Evolutionary conservation across 106 monocot species (phyloP), one percentile per base, ranked within the genome.

Genomic region (Dendrobium officinale): DNA sequence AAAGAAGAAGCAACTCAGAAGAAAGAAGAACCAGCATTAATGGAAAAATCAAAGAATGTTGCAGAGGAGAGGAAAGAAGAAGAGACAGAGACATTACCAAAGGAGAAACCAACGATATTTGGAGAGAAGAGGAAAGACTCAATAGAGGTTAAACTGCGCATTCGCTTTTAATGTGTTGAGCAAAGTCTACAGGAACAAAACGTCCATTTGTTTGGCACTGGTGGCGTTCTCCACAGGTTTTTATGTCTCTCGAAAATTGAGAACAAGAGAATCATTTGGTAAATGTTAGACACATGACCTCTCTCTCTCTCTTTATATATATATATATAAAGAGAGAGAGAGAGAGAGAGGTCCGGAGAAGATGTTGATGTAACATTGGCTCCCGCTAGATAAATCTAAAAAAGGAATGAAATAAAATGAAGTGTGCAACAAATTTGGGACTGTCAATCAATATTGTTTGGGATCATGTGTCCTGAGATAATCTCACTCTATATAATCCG

Each of bases 201-300:
- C 84, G 68, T 66, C 41, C 48, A 84, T 89, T 68, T 82, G 54
- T 67, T 81, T 86, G 15, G 86, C 89, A n/a, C 77, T 82, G 48
- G 41, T 78, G 58, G 86, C 82, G 15, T 89, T 89, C 54, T 73
- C 84, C 11, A 59, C 86, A 27, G 89, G 84, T 41, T 89, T 84
- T 43, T 89, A 55, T 78, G 51, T 86, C 44, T 86, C 85, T 15
- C 79, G 75, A 10, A 89, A 84, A 55, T 44, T 85, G 74, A 85
- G 77, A 75, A 45, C 24, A 22, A 33, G 79, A 33, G 45, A 70
- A 16, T 22, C 22, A 41, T 73, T 27, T 2, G 70, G 5, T 70
- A 33, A 5, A 61, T 51, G 9, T 9, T 51, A 11, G 11, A 51
- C n/a, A n/a, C n/a, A n/a, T n/a, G n/a, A 27, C 0, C 0, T 27